phyloP scores from a whole-genome alignment of 2,329 filamentous ascomycete genomes.

The Annulohypoxylon truncatum region DNA sequence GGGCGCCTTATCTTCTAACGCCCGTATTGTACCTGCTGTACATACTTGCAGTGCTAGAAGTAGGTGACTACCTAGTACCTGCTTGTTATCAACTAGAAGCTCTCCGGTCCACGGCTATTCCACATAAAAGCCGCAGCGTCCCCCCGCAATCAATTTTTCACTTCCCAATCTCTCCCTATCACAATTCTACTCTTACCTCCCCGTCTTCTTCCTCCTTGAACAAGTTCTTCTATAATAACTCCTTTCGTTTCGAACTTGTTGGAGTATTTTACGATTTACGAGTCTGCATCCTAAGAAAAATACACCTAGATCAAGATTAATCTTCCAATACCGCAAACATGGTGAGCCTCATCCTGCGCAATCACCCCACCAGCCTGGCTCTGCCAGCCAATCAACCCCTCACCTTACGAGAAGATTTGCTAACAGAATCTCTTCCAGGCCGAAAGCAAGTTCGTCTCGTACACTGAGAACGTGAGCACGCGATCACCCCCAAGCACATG shows the following conservation, averaged over 20 bases:
- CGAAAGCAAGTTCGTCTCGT: conserved; percentile 53
- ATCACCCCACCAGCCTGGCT: conserved; percentile 41
- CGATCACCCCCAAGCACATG: conserved; percentile 26
- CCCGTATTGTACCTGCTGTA: neutral
- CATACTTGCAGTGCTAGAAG: neutral
- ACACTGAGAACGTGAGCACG: conserved; percentile 51
- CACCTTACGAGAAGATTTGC: conserved; percentile 51
- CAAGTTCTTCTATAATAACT: conserved; percentile 1
- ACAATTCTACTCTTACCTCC: conserved; percentile 7
- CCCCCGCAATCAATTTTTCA: conserved; percentile 33
- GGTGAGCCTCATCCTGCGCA: conserved; percentile 45
- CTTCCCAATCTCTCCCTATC: conserved; percentile 13
- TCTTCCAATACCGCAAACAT: conserved; percentile 47
- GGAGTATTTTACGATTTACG: conserved; percentile 13
- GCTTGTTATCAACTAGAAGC: conserved; percentile 9
- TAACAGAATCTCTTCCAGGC: conserved; percentile 53
- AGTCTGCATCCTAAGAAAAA: conserved; percentile 19
- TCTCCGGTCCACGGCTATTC: conserved; percentile 34
- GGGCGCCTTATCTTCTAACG: conserved; percentile 32
- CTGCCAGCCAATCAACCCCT: conserved; percentile 49
- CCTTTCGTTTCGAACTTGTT: conserved; percentile 22
- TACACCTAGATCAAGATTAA: conserved; percentile 27
- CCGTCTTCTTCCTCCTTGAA: conserved; percentile 18
- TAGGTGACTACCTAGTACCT: conserved; percentile 3
- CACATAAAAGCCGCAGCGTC: conserved; percentile 39